These are phyloP conservation scores for Odonthalia washingtoniensis DNA, from an alignment of 31 red algal species.

Conservation along the genomic window DNA sequence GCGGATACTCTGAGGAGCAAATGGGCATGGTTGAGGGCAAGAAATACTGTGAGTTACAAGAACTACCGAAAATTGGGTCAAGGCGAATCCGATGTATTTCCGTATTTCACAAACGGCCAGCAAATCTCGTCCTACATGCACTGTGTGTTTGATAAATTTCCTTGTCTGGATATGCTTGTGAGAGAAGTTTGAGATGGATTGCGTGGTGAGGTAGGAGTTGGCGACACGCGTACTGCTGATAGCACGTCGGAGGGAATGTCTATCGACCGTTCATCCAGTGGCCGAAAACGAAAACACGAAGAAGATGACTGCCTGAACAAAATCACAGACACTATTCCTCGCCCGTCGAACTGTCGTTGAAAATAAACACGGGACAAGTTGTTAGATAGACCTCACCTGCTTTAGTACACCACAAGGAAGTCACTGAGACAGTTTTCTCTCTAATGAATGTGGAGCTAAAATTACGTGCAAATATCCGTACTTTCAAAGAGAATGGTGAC, in stretches of 20 bases:
- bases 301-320: background rate
- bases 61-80: background rate
- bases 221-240: background rate
- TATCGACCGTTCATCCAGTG: background rate
- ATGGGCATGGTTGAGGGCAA: background rate
- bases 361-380: background rate
- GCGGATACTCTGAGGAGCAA: background rate
- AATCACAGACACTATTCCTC: background rate
- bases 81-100: background rate
- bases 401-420: background rate
- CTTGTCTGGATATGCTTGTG: slow-evolving; percentile 10
- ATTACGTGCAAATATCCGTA: background rate
- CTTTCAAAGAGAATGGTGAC: background rate
- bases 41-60: background rate
- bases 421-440: too few species aligned
- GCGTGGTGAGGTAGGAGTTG: background rate
- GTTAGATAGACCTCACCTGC: background rate
- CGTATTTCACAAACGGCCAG: background rate
- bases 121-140: slow-evolving; percentile 25
- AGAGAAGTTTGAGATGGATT: background rate
- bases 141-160: slow-evolving; percentile 23
- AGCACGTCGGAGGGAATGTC: background rate
- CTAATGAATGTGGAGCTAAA: too few species aligned
- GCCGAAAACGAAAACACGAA: background rate
- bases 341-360: slow-evolving; percentile 1